Base-by-base conservation (phyloP, 495 filamentous ascomycete species). In the Xylaria flabelliformis region DNA sequence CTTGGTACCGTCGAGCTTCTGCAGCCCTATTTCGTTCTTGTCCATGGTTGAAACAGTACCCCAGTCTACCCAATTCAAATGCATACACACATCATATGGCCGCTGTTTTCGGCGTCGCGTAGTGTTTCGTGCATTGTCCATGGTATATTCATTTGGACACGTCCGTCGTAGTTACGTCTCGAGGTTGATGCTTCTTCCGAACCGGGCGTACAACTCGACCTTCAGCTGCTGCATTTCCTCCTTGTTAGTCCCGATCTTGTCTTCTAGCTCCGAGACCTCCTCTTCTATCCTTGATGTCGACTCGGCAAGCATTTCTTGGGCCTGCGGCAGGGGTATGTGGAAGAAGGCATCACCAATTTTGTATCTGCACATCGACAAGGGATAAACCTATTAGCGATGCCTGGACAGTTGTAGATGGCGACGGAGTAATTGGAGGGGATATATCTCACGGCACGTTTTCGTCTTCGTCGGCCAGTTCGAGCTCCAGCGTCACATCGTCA, bases 271-370 rank as follows among this genome's bases (percentile, higher is more conserved):
- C 21, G 86, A 83, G 1, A 98, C 91, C 46, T 95, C 93, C 55
- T 90, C 82, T 69, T 96, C 91, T 62, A 97, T 90, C 76, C 86
- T 85, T 70, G 91, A 87, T 2, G 90, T 90, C 2, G 92, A 92
- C 19, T 88, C 80, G 15, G 90, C 83, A 9, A 99, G 91, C 78
- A 97, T 85, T 69, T 94, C 88, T 79, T 97, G 94, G 15, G 94
- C 95, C 75, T 98, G 92, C 32, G 88, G 77, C 17, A 97, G 86
- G 1, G 94, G 92, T 17, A 99, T 83, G 44, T 93, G 92, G 77
- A 98, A 88, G 85, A 98, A 99, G 34, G 94, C 90, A 80, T 99
- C 97, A 50, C 96, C 96, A 68, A 99, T 93, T 84, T 97, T 97
- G 84, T 98, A 98, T 13, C 95, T 98, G 76, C 61, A 26, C 29